Conservation (phyloP, 202 grass and related monocot species). For the Bolboschoenoplectus hybrid region DNA sequence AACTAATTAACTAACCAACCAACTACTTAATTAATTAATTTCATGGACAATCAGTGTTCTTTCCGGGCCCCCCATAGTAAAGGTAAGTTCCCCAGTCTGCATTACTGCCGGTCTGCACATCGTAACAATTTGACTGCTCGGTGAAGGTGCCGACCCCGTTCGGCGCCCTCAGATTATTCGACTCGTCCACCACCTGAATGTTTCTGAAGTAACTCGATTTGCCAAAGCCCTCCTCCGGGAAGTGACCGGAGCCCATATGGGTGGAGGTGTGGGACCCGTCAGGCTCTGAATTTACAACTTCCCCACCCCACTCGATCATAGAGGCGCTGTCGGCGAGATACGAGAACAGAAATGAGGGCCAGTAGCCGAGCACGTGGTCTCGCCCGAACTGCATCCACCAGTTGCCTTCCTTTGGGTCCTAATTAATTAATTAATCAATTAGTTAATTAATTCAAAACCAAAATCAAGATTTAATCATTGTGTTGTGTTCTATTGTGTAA, state of each 20-base stretch:
- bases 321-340: constrained; percentile 73
- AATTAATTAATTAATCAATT: not conserved
- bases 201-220: constrained; percentile 93
- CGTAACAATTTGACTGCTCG: constrained; percentile 89
- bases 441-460: not conserved
- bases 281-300: constrained; percentile 78
- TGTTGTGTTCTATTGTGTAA: not conserved
- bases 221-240: constrained; percentile 85
- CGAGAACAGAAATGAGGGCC: constrained; percentile 88
- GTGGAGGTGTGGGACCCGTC: constrained; percentile 82
- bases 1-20: too few species aligned
- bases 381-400: constrained; percentile 87
- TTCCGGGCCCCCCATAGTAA: constrained; percentile 84
- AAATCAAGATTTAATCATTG: not conserved
- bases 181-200: constrained; percentile 76
- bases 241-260: constrained; percentile 83
- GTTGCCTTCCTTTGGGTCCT: constrained; percentile 86
- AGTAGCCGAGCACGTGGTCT: constrained; percentile 72
- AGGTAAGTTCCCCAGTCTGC: constrained; percentile 81
- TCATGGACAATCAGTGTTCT: constrained; percentile 81
- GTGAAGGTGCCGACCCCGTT: constrained; percentile 68
- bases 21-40: not conserved
- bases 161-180: constrained; percentile 76
- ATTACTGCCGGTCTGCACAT: constrained; percentile 87
- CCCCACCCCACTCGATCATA: constrained; percentile 92